These are phyloP conservation scores for Mitragyna speciosa DNA, from an alignment of 257 asterid species.

Conservation along the genomic window DNA sequence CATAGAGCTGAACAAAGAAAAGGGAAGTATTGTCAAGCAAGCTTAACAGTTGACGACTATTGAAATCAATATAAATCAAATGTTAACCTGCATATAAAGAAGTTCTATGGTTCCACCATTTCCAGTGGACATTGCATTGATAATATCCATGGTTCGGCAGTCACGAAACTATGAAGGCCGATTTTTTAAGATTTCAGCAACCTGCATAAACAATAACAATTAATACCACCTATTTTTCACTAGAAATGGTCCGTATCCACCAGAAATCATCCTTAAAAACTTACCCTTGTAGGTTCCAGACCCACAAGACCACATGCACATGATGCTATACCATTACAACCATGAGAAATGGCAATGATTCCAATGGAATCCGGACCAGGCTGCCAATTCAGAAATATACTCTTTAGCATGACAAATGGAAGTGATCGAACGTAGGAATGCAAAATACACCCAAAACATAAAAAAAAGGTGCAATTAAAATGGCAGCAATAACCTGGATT, in stretches of 20 bases:
- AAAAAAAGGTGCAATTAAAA: not conserved
- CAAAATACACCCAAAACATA: not conserved
- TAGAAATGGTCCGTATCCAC: not conserved
- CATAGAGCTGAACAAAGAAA: conserved; percentile 63
- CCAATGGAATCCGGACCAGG: conserved; percentile 75
- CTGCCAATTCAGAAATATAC: conserved; percentile 31
- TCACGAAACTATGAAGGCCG: conserved; percentile 96
- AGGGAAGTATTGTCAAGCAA: not conserved
- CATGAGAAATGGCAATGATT: conserved; percentile 58
- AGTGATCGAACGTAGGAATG: not conserved
- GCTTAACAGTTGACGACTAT: not conserved
- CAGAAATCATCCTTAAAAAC: no score
- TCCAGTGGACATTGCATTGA: conserved; percentile 83
- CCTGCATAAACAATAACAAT: conserved; percentile 41
- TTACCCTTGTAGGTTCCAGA: conserved; percentile 87
- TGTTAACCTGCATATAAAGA: conserved; percentile 88
- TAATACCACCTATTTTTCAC: not conserved
- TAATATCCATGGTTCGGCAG: conserved; percentile 90
- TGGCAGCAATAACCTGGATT: not conserved
- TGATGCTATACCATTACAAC: conserved; percentile 78
- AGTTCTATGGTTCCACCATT: conserved; percentile 94
- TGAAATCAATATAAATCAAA: not conserved
- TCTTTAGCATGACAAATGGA: not conserved
- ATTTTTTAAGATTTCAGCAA: conserved; percentile 94
- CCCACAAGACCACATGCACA: conserved; percentile 99